Evolutionary conservation across 768 basidiomycete genomes (phyloP).

Genomic region (Pleurotus sapidus): DNA sequence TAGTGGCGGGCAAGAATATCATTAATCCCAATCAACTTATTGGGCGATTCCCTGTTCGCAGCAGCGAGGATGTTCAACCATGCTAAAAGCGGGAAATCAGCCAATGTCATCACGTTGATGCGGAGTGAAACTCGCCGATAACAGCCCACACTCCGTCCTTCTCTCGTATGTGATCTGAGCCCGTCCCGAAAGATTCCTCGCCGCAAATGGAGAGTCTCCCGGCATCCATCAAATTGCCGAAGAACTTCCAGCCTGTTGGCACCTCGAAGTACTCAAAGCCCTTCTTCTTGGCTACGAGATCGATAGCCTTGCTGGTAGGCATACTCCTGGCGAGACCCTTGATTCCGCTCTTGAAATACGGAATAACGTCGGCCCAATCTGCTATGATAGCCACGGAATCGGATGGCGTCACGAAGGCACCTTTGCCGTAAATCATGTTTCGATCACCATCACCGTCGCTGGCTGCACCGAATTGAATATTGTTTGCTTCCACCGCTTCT

Average conservation of each 20-base stretch:
- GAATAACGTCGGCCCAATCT: slow-evolving; percentile 90
- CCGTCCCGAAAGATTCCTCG: slow-evolving; percentile 98
- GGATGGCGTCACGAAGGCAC: slow-evolving; percentile 96
- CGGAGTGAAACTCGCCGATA: slow-evolving; percentile 57
- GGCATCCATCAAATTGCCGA: slow-evolving; percentile 99
- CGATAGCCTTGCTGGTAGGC: slow-evolving; percentile 97
- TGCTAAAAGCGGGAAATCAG: slow-evolving; percentile 41
- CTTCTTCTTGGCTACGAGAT: slow-evolving; percentile 92
- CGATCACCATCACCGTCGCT: slow-evolving; percentile 97
- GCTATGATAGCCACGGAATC: slow-evolving; percentile 99
- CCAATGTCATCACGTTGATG: neutral
- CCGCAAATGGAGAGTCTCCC: slow-evolving; percentile 97
- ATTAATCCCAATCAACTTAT: slow-evolving; percentile 83
- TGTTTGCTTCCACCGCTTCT: slow-evolving; percentile 81
- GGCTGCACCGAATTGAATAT: slow-evolving; percentile 92
- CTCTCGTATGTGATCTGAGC: slow-evolving; percentile 99
- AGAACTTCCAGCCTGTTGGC: slow-evolving; percentile 99
- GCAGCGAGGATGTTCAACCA: slow-evolving; percentile 98
- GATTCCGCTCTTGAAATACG: slow-evolving; percentile 91
- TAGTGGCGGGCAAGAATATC: slow-evolving; percentile 89
- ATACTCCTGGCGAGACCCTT: slow-evolving; percentile 96
- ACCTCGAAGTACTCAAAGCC: slow-evolving; percentile 93
- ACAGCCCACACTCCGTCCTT: slow-evolving; percentile 99
- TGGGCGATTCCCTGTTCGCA: slow-evolving; percentile 72
- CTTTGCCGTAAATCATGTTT: slow-evolving; percentile 99